Base-by-base conservation (phyloP, 805 yeast genomes). In the Candida adriatica region DNA sequence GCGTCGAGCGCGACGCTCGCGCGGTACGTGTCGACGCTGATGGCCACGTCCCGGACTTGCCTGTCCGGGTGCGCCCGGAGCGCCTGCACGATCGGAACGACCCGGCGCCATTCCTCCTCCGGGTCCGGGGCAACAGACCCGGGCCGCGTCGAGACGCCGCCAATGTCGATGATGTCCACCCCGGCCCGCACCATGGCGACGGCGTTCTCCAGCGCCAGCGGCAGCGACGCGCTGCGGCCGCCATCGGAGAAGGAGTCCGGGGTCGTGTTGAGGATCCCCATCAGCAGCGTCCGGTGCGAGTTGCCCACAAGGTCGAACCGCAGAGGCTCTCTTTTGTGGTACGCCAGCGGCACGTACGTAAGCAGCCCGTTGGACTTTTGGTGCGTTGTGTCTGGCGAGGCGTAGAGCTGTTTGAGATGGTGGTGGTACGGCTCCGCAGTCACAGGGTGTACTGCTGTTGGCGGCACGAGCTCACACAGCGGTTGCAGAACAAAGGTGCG, bases 211-310 rank as follows among this genome's bases (percentile, higher is more conserved):
- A 79, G 49, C 2, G 76, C 64, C 8, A 57, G 55, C 0, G 58
- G 66, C 0, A 66, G 22, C 6, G 62, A 49, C 2, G 61, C 47
- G 18, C 62, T 50, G 13, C 50, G 49, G 1, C 92, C 86, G 2
- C 95, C 97, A 56, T 92, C 98, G 26, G 95, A 83, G 53, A 92
- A 92, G 2, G 96, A 87, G 56, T 92, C 96, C 0, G 96, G 95
- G 0, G 98, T 92, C 14, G 81, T 69, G 48, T 92, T 92, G 41
- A 92, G 57, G 29, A 92, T 79, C 1, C 86, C 92, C 98, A 92
- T 92, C 26, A 87, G 52, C 31, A 66, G 58, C 0, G 96, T 85
- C n/a, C 59, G 60, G 6, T 63, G 51, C 5, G 61, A 55, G 26
- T 65, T 57, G 13, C 59, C 53, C 15, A 64, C 39, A 3, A 68